Conservation (phyloP, 164 flowering plant genomes). For the Vitis amurensis region DNA sequence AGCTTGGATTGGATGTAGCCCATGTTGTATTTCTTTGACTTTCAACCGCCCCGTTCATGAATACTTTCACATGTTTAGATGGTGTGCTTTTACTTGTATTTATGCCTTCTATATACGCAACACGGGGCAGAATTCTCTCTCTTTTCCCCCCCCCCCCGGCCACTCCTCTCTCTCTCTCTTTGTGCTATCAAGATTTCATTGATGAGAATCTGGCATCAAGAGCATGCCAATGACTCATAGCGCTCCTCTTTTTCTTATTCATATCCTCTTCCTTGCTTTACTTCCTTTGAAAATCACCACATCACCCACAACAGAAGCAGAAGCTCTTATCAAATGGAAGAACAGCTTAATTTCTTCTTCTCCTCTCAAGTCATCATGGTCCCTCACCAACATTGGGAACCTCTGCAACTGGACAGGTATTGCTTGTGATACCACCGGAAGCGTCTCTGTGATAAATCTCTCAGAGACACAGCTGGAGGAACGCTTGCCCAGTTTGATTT, state of each 20-base stretch:
- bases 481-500: conserved; percentile 39
- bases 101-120: no score
- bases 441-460: conserved; percentile 35
- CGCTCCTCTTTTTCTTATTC: conserved; percentile 16
- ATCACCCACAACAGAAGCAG: conserved; percentile 34
- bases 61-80: no score
- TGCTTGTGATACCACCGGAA: conserved; percentile 28
- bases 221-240: no score
- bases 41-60: no score
- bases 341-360: conserved; percentile 26
- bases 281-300: conserved; percentile 25
- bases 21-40: no score
- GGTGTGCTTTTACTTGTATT: no score
- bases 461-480: conserved; percentile 20
- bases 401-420: conserved; percentile 59
- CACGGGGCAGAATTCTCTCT: no score
- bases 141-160: no score
- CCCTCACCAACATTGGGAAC: conserved; percentile 28
- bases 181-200: no score
- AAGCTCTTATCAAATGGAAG: conserved; percentile 53
- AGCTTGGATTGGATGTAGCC: no score
- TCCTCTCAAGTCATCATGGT: conserved; percentile 42
- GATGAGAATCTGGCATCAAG: no score
- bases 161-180: no score
- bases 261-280: conserved; percentile 15